A percentile compares a stretch with the other conserved stretches of the same genome.
Evolutionary conservation across 768 basidiomycete species (phyloP).

Genomic region (Podaxis sp.): DNA sequence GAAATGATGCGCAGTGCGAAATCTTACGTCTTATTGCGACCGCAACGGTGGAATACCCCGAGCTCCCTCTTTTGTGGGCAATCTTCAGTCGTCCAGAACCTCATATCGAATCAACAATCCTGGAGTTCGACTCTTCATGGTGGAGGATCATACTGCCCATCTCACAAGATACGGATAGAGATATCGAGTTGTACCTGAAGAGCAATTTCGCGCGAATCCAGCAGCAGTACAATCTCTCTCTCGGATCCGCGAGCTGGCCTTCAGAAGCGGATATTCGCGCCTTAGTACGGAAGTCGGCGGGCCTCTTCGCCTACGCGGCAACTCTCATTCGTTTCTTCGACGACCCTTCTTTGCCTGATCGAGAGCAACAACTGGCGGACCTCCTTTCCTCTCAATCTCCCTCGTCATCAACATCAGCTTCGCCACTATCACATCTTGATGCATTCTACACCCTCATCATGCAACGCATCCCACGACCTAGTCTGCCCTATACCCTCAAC

Average conservation of each 20-base stretch:
- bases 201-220: conserved; percentile 19
- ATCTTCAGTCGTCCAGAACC: conserved; percentile 29
- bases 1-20: conserved; percentile 12
- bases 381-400: not conserved
- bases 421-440: conserved; percentile 2
- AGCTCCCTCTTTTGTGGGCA: conserved; percentile 23
- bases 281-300: conserved; percentile 23
- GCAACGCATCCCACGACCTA: not conserved
- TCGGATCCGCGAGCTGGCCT: conserved; percentile 19
- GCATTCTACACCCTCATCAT: conserved; percentile 5
- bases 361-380: conserved; percentile 3
- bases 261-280: conserved; percentile 16
- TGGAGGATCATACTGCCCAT: conserved; percentile 14
- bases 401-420: not conserved
- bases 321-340: conserved; percentile 26
- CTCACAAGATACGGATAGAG: conserved; percentile 14
- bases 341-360: conserved; percentile 5
- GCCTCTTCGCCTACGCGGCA: conserved; percentile 28
- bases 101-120: conserved; percentile 19
- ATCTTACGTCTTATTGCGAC: conserved; percentile 17
- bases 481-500: not conserved
- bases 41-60: not conserved
- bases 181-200: conserved; percentile 21
- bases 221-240: conserved; percentile 6
- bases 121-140: not conserved